A percentile compares a stretch with the other conserved stretches of the same genome.
phyloP scores from a whole-genome alignment of 441 rosid genomes.

The Arabidopsis lyrata region DNA sequence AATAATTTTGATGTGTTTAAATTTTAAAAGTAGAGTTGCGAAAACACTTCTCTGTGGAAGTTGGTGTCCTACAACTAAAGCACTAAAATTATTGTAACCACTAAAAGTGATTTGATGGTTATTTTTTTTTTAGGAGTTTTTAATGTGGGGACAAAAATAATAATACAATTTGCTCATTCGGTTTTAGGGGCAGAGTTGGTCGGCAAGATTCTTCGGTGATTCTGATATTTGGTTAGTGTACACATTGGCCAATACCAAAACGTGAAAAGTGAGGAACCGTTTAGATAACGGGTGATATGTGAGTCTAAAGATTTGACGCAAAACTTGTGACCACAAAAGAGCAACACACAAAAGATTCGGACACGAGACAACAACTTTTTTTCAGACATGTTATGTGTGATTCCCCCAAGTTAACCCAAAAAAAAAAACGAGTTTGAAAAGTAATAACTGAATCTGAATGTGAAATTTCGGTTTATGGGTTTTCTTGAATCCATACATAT shows the following conservation, averaged over 20 bases:
- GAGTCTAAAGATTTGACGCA: slow-evolving; percentile 35
- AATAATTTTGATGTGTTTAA: slow-evolving; percentile 21
- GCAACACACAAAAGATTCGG: not conserved
- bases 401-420: slow-evolving; percentile 26
- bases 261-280: slow-evolving; percentile 38
- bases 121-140: not conserved
- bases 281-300: slow-evolving; percentile 38
- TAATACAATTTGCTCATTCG: not conserved
- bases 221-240: slow-evolving; percentile 3
- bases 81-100: slow-evolving; percentile 39
- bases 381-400: slow-evolving; percentile 38
- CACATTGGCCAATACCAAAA: slow-evolving; percentile 23
- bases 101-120: slow-evolving; percentile 38
- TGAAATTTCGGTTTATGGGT: slow-evolving; percentile 19
- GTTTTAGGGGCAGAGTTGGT: slow-evolving; percentile 21
- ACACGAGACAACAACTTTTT: slow-evolving; percentile 12
- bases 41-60: slow-evolving; percentile 34
- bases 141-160: slow-evolving; percentile 20
- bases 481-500: slow-evolving; percentile 11
- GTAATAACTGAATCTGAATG: slow-evolving; percentile 34
- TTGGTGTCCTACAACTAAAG: slow-evolving; percentile 48
- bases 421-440: not conserved
- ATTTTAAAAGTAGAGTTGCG: not conserved
- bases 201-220: slow-evolving; percentile 41
- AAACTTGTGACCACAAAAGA: slow-evolving; percentile 41